Base-by-base conservation (phyloP, 257 asterid species). In the Nicotiana noctiflora region DNA sequence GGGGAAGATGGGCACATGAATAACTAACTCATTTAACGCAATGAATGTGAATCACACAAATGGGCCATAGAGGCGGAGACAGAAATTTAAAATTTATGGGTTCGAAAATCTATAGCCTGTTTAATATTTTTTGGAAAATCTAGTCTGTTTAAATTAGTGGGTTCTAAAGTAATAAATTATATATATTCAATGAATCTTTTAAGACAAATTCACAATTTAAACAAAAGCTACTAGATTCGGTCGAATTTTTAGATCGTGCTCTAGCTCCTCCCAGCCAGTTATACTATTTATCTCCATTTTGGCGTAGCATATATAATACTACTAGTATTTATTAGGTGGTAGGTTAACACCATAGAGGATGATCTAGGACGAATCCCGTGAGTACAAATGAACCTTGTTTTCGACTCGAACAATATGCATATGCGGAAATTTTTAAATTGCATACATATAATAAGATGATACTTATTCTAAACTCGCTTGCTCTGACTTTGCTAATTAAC, bases 1-100 rank as follows among this genome's bases (percentile, higher is more conserved):
- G 90, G 90, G 68, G 88, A 81, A 85, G 86, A 79, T 79, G 82
- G 90, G 87, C 90, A 87, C 90, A 85, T 87, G 90, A 87, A 85
- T 72, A 75, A 81, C 86, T 81, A 85, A 83, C 90, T 60, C 90
- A 72, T n/a, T 66, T 64, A 32, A 57, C 84, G 6, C 25, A 27
- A 14, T 34, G 8, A 6, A 34, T 34, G 8, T 15, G 29, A 23
- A 12, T 8, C 32, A 74, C 18, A 3, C 4, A 25, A 7, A 51
- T 70, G 56, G 63, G 3, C 31, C 31, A 29, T 3, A 29, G 2
- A 29, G 1, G 31, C 31, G 3, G 31, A 29, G 3, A 3, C 31
- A 29, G n/a, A 29, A 3, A 29, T 25, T 29, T 29, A 2, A 29
- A 29, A 3, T 29, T 29, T 29, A 29, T 29, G 2, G 31, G 31